Base-by-base conservation (phyloP, 108 stramenopile genomes). In the Seminavis robusta region DNA sequence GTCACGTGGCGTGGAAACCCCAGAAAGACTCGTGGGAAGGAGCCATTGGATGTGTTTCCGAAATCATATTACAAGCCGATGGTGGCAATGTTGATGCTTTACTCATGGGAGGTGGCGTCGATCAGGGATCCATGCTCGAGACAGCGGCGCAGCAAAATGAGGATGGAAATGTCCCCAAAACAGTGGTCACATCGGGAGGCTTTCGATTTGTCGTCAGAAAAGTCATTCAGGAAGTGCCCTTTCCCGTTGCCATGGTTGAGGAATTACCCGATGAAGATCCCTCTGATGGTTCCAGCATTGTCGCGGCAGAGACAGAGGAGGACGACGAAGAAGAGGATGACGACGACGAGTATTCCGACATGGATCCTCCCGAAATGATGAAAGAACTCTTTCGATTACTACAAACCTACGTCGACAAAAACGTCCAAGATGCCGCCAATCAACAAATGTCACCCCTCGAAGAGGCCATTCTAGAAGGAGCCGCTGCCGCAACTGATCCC, bases 161-260 rank as follows among this genome's bases (percentile, higher is more conserved):
- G n/a, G n/a, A n/a, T n/a, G n/a, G n/a, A 6, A 10, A 7, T 6
- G 8, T n/a, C 4, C 61, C 69, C 31, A 71, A 53, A 16, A 63
- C 58, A 23, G 73, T 89, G 32, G 51, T 89, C 28, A 80, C 74
- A 49, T 47, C 79, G 8, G 87, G 91, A 20, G 56, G 61, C 0
- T 93, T 65, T 66, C 76, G 91, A 38, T 88, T 88, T 52, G 61
- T 82, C 16, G 88, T 92, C 40, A 83, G 74, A 40, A 77, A 88
- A 61, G 61, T 92, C 2, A 53, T 81, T 23, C 62, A 64, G 15
- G 65, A 77, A 19, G 76, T 92, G 44, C 90, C 90, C 0, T 92
- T 79, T 67, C 80, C 81, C 17, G 65, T 88, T 41, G 90, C 70
- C 5, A 66, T 86, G 50, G 90, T 92, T 0, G 90, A 92, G 53